Evolutionary conservation across 179 eudicot species (phyloP), one percentile per base, ranked within the genome.

Genomic region (Carnegiea gigantea): DNA sequence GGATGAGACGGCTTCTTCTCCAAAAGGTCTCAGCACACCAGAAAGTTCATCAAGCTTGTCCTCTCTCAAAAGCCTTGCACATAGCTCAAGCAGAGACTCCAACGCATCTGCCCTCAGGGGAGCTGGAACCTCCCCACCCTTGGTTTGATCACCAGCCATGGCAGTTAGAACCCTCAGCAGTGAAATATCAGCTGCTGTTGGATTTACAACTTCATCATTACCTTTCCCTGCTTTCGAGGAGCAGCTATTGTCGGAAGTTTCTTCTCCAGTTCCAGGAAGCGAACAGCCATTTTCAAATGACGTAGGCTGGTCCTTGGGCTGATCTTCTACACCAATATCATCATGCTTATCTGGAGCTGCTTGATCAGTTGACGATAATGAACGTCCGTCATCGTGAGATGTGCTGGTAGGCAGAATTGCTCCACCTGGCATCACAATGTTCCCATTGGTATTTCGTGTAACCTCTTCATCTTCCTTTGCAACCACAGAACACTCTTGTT

Each of bases 11-110:
- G 86, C 78, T 72, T 96, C 99, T 80, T 94, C 98, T 54, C 99
- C 98, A 59, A 96, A 96, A 8, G 99, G 98, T 82, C 91, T 92
- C 28, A 96, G 83, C 81, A 96, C 92, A 20, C 96, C 93, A 10
- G 90, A 86, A 46, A 96, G 96, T 86, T 96, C 99, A 12, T 91
- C 93, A 5, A 91, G 88, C 71, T 94, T 94, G 80, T 92, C 92
- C 86, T 96, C 95, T 82, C 92, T 91, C 54, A 96, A 90, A 75
- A 96, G 80, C 53, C 91, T 86, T 1, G 99, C 99, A 86, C 99
- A 94, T 23, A 96, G 82, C 86, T 96, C 99, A 13, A 96, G 97
- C 13, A 96, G 89, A 26, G 99, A 94, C 82, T 96, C 99, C 73
- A 96, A 86, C 5, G 99, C 99, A 82, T 91, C 97, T 0, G 99